These are phyloP conservation scores for Annona squamosa DNA, from an alignment of 164 flowering plant genomes.

Conservation along the genomic window DNA sequence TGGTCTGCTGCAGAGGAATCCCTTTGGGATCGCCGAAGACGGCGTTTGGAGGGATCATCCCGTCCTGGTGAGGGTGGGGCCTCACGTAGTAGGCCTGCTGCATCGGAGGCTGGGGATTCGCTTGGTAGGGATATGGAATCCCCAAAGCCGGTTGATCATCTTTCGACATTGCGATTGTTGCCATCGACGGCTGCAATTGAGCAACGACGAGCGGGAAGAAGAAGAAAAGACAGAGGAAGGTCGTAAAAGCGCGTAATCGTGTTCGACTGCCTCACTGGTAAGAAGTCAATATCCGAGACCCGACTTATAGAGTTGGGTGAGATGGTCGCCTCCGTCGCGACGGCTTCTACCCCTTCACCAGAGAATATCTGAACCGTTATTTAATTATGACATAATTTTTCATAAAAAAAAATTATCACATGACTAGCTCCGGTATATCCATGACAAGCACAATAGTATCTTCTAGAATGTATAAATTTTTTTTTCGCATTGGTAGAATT, in stretches of 20 bases:
- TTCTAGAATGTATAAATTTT: no score
- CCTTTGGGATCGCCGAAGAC: conserved; percentile 68
- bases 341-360: neutral
- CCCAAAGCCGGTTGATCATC: conserved; percentile 50
- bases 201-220: neutral
- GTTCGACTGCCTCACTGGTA: neutral
- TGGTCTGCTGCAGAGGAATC: conserved; percentile 78
- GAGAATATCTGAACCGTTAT: no score
- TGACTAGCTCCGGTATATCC: no score
- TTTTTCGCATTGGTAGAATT: no score
- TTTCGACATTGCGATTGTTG: conserved; percentile 19
- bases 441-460: no score
- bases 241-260: conserved; percentile 1
- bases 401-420: no score
- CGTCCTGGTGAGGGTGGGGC: conserved; percentile 53
- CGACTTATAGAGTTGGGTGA: neutral
- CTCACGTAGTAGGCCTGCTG: conserved; percentile 29
- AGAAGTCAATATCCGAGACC: neutral
- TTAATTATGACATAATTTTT: no score
- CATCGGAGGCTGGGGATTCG: conserved; percentile 13
- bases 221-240: neutral
- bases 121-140: conserved; percentile 34
- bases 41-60: conserved; percentile 73
- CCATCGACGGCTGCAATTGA: neutral
- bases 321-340: neutral